phyloP scores from a whole-genome alignment of 805 yeast species.

The Lipomyces sp. region DNA sequence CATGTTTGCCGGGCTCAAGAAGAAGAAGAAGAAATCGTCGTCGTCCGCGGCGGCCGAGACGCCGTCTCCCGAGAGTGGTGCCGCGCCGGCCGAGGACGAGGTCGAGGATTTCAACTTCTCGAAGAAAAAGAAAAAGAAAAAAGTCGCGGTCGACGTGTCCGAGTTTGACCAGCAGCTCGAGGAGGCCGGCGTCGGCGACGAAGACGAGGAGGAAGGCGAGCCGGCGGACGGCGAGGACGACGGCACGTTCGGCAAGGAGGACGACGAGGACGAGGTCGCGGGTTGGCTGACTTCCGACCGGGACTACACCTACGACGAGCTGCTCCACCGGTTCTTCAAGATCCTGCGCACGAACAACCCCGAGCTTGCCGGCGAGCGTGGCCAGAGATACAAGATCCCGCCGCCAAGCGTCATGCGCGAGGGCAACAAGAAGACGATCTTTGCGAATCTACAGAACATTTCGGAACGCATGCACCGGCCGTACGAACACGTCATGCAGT shows the following conservation, averaged over 20 bases:
- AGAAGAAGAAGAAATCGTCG: conserved; percentile 73
- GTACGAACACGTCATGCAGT: conserved; percentile 95
- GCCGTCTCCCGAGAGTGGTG: conserved; percentile 16
- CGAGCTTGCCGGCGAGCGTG: conserved; percentile 94
- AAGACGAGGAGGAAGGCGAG: conserved; percentile 20
- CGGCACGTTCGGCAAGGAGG: conserved; percentile 37
- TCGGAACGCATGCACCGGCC: conserved; percentile 92
- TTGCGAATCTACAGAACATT: conserved; percentile 93
- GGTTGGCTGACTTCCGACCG: conserved; percentile 40
- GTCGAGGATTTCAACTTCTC: conserved; percentile 40
- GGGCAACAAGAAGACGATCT: conserved; percentile 93
- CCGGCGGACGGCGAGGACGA: conserved; percentile 16
- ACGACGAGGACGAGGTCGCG: conserved; percentile 24
- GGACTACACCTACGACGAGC: conserved; percentile 70
- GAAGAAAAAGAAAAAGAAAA: conserved; percentile 76
- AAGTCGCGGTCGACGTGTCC: conserved; percentile 54
- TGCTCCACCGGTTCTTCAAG: conserved; percentile 79
- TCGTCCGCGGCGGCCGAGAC: conserved; percentile 38
- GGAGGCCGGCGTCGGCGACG: conserved; percentile 78
- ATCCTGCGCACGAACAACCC: conserved; percentile 92
- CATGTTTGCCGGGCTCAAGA: conserved; percentile 74
- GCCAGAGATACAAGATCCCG: conserved; percentile 91
- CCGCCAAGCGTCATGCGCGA: conserved; percentile 97
- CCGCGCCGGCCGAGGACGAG: conserved; percentile 26
- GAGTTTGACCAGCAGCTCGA: conserved; percentile 89